Percentiles rank a stretch among this genome's conserved stretches.
Conservation (phyloP, 2,329 filamentous ascomycete genomes). For the Apiospora rasikravindrae region DNA sequence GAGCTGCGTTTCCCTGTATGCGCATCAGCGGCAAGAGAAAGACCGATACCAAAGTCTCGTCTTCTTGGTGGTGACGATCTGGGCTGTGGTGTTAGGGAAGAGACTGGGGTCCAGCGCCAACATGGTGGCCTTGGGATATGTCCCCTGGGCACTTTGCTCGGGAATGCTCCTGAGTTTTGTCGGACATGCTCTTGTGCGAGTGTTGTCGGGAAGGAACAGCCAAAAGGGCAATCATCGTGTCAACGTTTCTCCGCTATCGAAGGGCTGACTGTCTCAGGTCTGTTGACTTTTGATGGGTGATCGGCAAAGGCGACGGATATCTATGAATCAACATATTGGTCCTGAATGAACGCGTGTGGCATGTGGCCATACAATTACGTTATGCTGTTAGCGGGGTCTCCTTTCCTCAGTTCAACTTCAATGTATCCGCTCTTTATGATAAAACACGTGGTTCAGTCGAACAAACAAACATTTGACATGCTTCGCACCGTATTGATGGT, state of each 20-base stretch:
- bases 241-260: background rate
- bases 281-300: background rate
- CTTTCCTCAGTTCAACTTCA: background rate
- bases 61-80: background rate
- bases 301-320: background rate
- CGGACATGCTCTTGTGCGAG: background rate
- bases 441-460: background rate
- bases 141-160: background rate
- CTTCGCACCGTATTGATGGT: background rate
- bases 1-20: background rate
- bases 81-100: background rate
- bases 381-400: background rate
- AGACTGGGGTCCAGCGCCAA: background rate
- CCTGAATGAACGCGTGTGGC: background rate
- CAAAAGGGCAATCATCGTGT: background rate
- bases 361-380: background rate
- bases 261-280: background rate
- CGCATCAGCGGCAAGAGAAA: background rate
- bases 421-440: background rate
- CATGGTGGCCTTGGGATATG: background rate
- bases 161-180: slow-evolving; percentile 3
- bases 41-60: background rate
- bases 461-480: background rate
- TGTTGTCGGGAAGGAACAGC: background rate
- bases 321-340: background rate